These are phyloP conservation scores for Colletotrichum sp. DNA, from an alignment of 2,329 filamentous ascomycete genomes.

Conservation along the genomic window DNA sequence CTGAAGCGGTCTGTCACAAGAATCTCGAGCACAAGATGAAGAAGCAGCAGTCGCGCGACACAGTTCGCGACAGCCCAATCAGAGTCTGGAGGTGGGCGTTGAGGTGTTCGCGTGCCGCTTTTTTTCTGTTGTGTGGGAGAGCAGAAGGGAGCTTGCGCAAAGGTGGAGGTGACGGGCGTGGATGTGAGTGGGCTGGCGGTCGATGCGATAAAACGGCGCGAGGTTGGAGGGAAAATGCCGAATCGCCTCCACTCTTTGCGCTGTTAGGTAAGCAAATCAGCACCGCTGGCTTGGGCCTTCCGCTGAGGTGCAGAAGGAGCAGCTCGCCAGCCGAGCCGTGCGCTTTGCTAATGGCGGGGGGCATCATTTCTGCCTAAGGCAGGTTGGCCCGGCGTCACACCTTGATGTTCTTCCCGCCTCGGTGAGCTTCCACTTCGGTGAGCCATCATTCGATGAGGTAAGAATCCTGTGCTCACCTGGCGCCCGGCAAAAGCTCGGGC, in stretches of 20 bases:
- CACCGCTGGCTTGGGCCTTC: not conserved
- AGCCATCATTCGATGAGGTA: not conserved
- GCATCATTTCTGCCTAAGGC: not conserved
- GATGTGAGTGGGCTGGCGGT: slow-evolving; percentile 13
- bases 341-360: not conserved
- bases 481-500: slow-evolving; percentile 11
- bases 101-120: slow-evolving; percentile 13
- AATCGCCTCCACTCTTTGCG: slow-evolving; percentile 1
- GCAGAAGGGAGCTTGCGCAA: slow-evolving; percentile 19
- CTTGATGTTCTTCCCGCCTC: not conserved
- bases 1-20: not conserved
- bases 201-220: slow-evolving; percentile 20
- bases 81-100: not conserved
- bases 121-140: slow-evolving; percentile 3
- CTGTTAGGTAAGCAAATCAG: slow-evolving; percentile 13
- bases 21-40: not conserved
- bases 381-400: not conserved
- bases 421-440: not conserved
- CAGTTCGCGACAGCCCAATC: not conserved
- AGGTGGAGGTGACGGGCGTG: slow-evolving; percentile 20
- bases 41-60: not conserved
- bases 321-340: not conserved
- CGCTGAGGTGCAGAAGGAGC: not conserved
- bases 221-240: slow-evolving; percentile 21
- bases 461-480: not conserved